Conservation (phyloP, 192 early-diverging fungal species). For the Chytriomyces sp. region DNA sequence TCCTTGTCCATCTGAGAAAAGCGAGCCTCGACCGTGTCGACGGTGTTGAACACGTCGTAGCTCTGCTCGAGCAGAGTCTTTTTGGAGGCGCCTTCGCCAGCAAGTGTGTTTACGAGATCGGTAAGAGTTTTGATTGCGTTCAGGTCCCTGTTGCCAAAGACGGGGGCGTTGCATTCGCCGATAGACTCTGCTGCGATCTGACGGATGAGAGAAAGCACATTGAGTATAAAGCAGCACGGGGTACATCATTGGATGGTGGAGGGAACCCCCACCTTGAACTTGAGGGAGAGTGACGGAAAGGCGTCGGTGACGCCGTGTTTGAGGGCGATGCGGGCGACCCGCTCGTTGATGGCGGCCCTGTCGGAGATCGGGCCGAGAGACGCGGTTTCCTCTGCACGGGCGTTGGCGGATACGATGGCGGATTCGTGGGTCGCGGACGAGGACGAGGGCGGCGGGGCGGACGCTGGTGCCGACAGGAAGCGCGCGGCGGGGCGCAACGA, state of each 20-base stretch:
- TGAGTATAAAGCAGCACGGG: background rate
- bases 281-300: slow-evolving; percentile 10
- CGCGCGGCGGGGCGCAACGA: background rate
- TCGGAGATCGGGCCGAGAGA: background rate
- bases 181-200: slow-evolving; percentile 29
- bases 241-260: too few relatives aligned
- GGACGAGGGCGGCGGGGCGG: background rate
- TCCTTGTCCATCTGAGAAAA: slow-evolving; percentile 15
- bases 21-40: slow-evolving; percentile 24
- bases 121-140: slow-evolving; percentile 39
- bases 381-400: too few relatives aligned
- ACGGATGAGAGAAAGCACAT: background rate
- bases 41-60: slow-evolving; percentile 22
- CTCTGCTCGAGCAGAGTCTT: slow-evolving; percentile 16
- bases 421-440: too few relatives aligned
- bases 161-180: slow-evolving; percentile 69
- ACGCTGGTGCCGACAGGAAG: background rate
- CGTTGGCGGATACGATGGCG: too few relatives aligned
- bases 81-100: background rate
- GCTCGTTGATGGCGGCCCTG: background rate
- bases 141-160: slow-evolving; percentile 66
- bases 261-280: slow-evolving; percentile 19
- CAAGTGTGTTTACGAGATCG: background rate
- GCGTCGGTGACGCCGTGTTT: background rate
- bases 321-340: background rate